A percentile compares a stretch with the other conserved stretches of the same genome.
These are phyloP conservation scores for Chaetomiaceae sp. DNA, from an alignment of 2,329 filamentous ascomycete species.

Conservation along the genomic window DNA sequence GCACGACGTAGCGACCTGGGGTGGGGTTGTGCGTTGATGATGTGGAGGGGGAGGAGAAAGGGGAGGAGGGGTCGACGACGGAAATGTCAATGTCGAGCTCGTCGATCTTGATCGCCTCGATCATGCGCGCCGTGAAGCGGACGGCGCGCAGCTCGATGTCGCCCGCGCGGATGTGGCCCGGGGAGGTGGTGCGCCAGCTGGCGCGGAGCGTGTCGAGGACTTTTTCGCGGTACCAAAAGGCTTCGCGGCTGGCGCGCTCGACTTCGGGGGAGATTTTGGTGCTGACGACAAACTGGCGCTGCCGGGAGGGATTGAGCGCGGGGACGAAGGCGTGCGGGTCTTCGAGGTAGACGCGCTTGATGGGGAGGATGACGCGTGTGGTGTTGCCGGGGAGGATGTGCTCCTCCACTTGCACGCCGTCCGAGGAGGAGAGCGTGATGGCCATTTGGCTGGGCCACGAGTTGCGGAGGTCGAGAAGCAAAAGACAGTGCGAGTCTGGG, in stretches of 20 bases:
- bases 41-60: not conserved
- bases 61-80: slow-evolving; percentile 36
- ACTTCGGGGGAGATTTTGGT: slow-evolving; percentile 72
- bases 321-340: slow-evolving; percentile 75
- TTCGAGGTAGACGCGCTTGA: slow-evolving; percentile 70
- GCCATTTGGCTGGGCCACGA: slow-evolving; percentile 79
- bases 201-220: slow-evolving; percentile 67
- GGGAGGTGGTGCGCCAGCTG: slow-evolving; percentile 56
- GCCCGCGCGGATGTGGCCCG: slow-evolving; percentile 50
- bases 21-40: not conserved
- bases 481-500: slow-evolving; percentile 65
- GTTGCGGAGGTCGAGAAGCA: slow-evolving; percentile 82
- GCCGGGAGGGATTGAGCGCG: slow-evolving; percentile 71
- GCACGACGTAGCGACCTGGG: slow-evolving; percentile 24
- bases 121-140: slow-evolving; percentile 69
- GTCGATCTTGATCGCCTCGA: slow-evolving; percentile 75
- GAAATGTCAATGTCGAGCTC: slow-evolving; percentile 66
- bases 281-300: slow-evolving; percentile 89
- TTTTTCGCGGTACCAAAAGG: slow-evolving; percentile 87
- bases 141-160: slow-evolving; percentile 72
- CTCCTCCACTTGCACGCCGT: slow-evolving; percentile 47
- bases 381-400: slow-evolving; percentile 63
- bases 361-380: slow-evolving; percentile 67
- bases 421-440: slow-evolving; percentile 50
- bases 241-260: slow-evolving; percentile 72